These are phyloP conservation scores for Taiozyma sp. DNA, from an alignment of 1,139 yeast genomes.

Conservation along the genomic window DNA sequence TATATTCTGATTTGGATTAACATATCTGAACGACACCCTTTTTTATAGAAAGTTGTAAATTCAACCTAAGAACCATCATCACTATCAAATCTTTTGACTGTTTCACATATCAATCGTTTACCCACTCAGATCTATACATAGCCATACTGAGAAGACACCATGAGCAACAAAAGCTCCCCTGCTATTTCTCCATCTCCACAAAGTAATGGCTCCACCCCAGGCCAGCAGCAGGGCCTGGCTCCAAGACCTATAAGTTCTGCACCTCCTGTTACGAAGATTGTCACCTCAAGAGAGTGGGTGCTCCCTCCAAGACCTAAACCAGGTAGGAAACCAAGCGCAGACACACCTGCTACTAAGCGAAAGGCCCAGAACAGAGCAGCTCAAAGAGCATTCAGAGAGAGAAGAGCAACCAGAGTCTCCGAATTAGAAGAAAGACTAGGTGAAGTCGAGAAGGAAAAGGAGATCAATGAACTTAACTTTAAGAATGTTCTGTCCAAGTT, in stretches of 20 bases:
- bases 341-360: conserved; percentile 66
- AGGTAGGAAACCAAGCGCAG: conserved; percentile 77
- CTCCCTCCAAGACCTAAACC: conserved; percentile 90
- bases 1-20: neutral
- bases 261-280: conserved; percentile 34
- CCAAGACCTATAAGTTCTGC: conserved; percentile 3
- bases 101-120: neutral
- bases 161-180: conserved; percentile 9
- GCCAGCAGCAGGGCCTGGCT: neutral
- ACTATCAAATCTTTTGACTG: neutral
- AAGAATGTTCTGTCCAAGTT: conserved; percentile 34
- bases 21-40: neutral
- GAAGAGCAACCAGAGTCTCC: conserved; percentile 35
- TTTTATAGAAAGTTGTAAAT: neutral
- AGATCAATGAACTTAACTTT: conserved; percentile 54
- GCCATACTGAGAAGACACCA: neutral
- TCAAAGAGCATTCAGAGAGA: conserved; percentile 69
- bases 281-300: conserved; percentile 86
- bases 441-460: conserved; percentile 62
- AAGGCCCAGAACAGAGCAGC: conserved; percentile 96
- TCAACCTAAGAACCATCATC: neutral
- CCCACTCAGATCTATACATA: neutral
- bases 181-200: conserved; percentile 11
- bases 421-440: conserved; percentile 50
- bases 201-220: neutral